Evolutionary conservation across 2,329 filamentous ascomycete species (phyloP).

Genomic region (Talaromyces islandicus): DNA sequence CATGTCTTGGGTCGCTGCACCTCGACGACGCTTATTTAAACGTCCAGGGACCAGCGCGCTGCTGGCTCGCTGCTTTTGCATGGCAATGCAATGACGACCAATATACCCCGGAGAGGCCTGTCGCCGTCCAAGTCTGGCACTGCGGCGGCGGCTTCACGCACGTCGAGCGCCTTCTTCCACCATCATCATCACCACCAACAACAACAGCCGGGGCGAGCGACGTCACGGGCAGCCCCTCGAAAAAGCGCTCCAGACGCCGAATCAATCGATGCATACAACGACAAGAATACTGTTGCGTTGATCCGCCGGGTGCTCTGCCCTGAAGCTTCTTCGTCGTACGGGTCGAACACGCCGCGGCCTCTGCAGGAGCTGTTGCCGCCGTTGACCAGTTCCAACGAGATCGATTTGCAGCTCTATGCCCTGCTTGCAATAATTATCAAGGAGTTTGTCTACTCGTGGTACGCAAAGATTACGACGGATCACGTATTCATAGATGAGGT

Average conservation of each 20-base stretch:
- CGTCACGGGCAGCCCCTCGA: slow-evolving; percentile 22
- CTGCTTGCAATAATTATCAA: slow-evolving; percentile 83
- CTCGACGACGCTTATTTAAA: neutral
- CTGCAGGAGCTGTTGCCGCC: slow-evolving; percentile 82
- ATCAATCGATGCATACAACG: slow-evolving; percentile 52
- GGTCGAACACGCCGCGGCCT: slow-evolving; percentile 53
- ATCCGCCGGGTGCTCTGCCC: slow-evolving; percentile 80
- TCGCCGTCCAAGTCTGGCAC: slow-evolving; percentile 34
- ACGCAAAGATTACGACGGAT: slow-evolving; percentile 84
- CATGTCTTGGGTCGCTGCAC: neutral
- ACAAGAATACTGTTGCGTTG: slow-evolving; percentile 72
- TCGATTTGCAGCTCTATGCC: slow-evolving; percentile 89
- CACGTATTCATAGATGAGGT: slow-evolving; percentile 82
- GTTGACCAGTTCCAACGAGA: slow-evolving; percentile 86
- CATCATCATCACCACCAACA: slow-evolving; percentile 17
- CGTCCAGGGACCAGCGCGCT: neutral
- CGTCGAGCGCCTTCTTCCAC: slow-evolving; percentile 22
- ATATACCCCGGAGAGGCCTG: slow-evolving; percentile 29
- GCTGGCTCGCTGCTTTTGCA: neutral
- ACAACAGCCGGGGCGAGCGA: slow-evolving; percentile 9
- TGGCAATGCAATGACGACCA: slow-evolving; percentile 34
- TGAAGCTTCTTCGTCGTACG: slow-evolving; percentile 44
- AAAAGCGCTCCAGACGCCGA: slow-evolving; percentile 33
- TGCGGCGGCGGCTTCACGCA: slow-evolving; percentile 28
- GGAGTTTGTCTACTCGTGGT: slow-evolving; percentile 91